Evolutionary conservation across 2,329 filamentous ascomycete species (phyloP), one percentile per base, ranked within the genome.

Genomic region (Coniochaeta sp.): DNA sequence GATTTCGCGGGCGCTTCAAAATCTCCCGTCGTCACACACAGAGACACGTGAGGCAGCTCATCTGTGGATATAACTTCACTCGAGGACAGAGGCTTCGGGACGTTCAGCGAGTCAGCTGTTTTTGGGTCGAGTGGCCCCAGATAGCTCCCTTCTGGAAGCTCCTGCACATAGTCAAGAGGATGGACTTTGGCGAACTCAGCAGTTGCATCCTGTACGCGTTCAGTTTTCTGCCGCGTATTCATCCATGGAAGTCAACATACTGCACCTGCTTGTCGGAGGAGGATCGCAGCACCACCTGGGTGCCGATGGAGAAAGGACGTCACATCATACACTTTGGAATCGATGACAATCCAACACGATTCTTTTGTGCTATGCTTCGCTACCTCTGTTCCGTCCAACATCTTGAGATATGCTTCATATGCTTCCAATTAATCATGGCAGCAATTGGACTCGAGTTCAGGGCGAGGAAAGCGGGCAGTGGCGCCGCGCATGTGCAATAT

Each of bases 1-100:
- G 80, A 77, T 65, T 82, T 79, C 1, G 71, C 71, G 6, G 67
- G 69, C 4, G 62, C 50, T 28, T 57, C 85, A 85, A 63, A 90
- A 79, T 62, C 86, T 79, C 44, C 63, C 42, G 56, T 67, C 50
- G 52, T 68, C 57, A 68, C 62, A 62, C 69, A 69, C 55, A 67
- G 65, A 30, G 71, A 68, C 32, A 73, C 36, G 26, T 59, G 65
- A 24, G 71, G 69, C 34, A 66, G 67, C 10, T 66, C 60, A 1
- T 59, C 58, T 8, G 59, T 60, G 64, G 56, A 36, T 59, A 58
- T 19, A 55, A 55, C 10, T 59, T 44, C 22, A 44, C 44, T 4
- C 47, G 62, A 22, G 30, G 59, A 22, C 12, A 38, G 36, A 24
- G 52, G 60, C 19, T 59, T 44, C 7, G 65, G 60, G 12, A 42